Evolutionary conservation across 225 moss, liverwort and hornwort species (phyloP).

Genomic region (Rhytidiadelphus loreus): DNA sequence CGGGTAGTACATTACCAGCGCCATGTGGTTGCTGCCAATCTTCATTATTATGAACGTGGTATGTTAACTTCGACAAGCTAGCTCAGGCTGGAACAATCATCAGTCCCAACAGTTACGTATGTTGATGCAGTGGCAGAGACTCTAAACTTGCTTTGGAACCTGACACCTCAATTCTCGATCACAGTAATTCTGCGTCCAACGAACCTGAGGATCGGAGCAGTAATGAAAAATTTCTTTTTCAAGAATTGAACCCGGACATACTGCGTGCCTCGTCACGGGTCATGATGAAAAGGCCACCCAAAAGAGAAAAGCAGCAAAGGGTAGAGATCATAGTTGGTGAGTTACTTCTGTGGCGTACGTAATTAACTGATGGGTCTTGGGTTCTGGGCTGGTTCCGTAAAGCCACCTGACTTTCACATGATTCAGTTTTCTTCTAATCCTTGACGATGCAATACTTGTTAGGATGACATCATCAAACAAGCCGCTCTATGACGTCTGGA

Average conservation of each 20-base stretch:
- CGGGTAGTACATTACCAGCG: not conserved
- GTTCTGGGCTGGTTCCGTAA: not conserved
- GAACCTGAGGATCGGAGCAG: not conserved
- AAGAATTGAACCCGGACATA: not conserved
- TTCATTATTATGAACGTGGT: slow-evolving; percentile 7
- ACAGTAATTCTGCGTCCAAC: not conserved
- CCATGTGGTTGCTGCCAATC: slow-evolving; percentile 15
- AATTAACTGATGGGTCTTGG: not conserved
- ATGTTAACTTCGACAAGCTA: not conserved
- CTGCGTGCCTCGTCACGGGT: not conserved
- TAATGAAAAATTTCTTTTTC: not conserved
- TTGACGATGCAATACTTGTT: not conserved
- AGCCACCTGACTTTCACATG: not conserved
- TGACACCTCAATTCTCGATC: not conserved
- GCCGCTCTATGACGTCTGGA: not conserved
- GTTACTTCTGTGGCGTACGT: not conserved
- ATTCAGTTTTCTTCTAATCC: not conserved
- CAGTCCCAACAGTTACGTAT: not conserved
- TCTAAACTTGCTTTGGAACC: not conserved
- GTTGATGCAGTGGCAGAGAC: not conserved
- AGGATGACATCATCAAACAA: not conserved
- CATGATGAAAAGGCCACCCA: not conserved
- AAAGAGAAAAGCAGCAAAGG: not conserved
- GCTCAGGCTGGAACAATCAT: not conserved
- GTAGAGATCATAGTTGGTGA: not conserved